Evolutionary conservation across 2,329 filamentous ascomycete species (phyloP).

Genomic region (Beauveria sp.): DNA sequence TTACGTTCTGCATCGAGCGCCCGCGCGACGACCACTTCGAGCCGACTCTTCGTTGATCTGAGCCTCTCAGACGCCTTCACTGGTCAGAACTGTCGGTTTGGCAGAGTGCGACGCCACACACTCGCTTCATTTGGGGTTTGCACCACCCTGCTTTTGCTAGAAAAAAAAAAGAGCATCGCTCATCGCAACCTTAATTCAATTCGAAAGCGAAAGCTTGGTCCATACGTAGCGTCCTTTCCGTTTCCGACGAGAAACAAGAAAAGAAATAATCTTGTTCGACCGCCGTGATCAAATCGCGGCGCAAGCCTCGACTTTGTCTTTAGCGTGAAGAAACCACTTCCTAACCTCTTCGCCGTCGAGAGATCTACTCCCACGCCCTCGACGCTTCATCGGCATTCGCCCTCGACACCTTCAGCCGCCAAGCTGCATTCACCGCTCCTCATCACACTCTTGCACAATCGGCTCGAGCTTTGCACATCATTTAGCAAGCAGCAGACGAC

Average conservation of each 20-base stretch:
- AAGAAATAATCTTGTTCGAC: background rate
- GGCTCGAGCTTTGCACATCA: constrained; percentile 28
- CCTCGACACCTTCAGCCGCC: constrained; percentile 32
- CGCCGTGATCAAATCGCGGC: background rate
- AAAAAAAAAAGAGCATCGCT: background rate
- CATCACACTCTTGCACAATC: constrained; percentile 45
- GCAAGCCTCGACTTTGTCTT: constrained; percentile 2
- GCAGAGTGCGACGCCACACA: constrained; percentile 19
- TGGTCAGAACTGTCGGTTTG: constrained; percentile 40
- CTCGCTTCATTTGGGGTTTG: constrained; percentile 12
- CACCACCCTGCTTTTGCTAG: background rate
- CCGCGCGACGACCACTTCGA: constrained; percentile 22
- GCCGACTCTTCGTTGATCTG: constrained; percentile 32
- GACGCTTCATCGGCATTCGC: background rate
- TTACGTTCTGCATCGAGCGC: constrained; percentile 15
- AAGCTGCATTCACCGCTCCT: constrained; percentile 68
- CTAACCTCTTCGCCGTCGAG: background rate
- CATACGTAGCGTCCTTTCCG: background rate
- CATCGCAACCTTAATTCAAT: background rate
- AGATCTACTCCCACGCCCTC: background rate
- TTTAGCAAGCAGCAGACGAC: constrained; percentile 9
- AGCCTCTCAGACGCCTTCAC: constrained; percentile 51
- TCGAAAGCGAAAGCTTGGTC: background rate
- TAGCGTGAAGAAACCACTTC: background rate
- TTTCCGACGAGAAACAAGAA: constrained; percentile 3